These are phyloP conservation scores for Dioszegia hungarica DNA, from an alignment of 768 basidiomycete genomes.

Conservation along the genomic window DNA sequence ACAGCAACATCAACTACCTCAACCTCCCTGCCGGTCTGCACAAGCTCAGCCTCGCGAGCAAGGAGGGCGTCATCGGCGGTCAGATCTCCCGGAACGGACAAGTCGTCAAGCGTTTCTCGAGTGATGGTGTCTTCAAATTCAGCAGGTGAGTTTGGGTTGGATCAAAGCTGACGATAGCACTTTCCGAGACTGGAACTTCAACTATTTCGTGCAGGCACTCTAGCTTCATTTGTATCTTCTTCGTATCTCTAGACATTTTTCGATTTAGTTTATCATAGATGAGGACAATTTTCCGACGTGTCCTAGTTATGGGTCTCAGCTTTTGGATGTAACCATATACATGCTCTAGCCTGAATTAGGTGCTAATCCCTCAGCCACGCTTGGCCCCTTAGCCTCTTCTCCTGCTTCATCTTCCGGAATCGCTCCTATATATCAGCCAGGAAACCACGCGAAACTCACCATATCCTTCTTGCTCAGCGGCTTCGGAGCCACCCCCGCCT, in stretches of 20 bases:
- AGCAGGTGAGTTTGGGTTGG: constrained; percentile 23
- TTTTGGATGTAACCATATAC: no score
- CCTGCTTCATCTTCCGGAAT: constrained; percentile 42
- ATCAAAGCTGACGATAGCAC: constrained; percentile 10
- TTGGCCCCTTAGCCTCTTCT: constrained; percentile 36
- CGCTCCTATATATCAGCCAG: constrained; percentile 30
- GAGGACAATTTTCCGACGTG: no score
- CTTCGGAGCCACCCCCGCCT: constrained; percentile 15
- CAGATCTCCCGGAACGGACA: constrained; percentile 23
- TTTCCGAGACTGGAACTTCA: constrained; percentile 42
- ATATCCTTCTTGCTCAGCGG: constrained; percentile 47
- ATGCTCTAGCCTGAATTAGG: no score
- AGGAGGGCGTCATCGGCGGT: constrained; percentile 29
- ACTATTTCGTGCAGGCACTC: constrained; percentile 35
- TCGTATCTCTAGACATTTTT: neutral
- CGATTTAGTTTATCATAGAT: neutral
- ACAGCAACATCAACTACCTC: constrained; percentile 8
- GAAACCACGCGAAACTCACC: constrained; percentile 22
- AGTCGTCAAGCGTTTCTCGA: constrained; percentile 27
- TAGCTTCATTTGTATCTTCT: no score
- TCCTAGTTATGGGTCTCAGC: no score
- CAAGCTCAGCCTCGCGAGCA: constrained; percentile 32
- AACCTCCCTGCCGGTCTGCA: constrained; percentile 29
- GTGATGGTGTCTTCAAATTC: constrained; percentile 28
- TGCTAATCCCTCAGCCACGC: constrained; percentile 47